phyloP scores from a whole-genome alignment of 2,329 filamentous ascomycete species.

The Coniochaeta sp. region DNA sequence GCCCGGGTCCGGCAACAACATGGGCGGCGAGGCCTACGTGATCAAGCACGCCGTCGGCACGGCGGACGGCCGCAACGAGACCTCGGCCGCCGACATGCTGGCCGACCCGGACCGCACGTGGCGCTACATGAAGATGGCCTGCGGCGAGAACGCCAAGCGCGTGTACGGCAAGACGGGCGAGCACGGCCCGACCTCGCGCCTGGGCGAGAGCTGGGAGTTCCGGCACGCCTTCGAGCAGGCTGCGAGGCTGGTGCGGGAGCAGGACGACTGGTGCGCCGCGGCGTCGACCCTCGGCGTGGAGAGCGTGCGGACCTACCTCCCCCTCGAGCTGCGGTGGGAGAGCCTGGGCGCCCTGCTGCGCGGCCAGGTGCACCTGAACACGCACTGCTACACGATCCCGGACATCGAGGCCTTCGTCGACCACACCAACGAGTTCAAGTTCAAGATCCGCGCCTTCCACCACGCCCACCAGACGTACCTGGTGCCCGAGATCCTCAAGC shows the following conservation, averaged over 20 bases:
- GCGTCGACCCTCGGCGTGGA: slow-evolving; percentile 43
- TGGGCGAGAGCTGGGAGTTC: slow-evolving; percentile 65
- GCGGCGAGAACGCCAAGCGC: slow-evolving; percentile 61
- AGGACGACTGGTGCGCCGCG: slow-evolving; percentile 61
- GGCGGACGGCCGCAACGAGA: slow-evolving; percentile 51
- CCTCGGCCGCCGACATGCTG: slow-evolving; percentile 56
- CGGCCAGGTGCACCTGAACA: slow-evolving; percentile 62
- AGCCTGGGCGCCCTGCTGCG: slow-evolving; percentile 54
- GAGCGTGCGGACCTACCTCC: slow-evolving; percentile 49
- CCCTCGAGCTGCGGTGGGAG: slow-evolving; percentile 57
- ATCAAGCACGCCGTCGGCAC: slow-evolving; percentile 61
- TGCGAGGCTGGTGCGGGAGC: slow-evolving; percentile 43
- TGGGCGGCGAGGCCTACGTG: slow-evolving; percentile 62
- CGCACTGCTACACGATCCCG: slow-evolving; percentile 63
- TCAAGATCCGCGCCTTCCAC: slow-evolving; percentile 59
- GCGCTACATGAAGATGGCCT: slow-evolving; percentile 73
- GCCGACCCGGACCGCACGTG: slow-evolving; percentile 58
- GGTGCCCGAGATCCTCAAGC: slow-evolving; percentile 57
- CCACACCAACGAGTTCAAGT: slow-evolving; percentile 66
- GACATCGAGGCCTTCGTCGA: slow-evolving; percentile 64
- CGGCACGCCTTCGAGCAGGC: slow-evolving; percentile 62
- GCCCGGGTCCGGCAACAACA: slow-evolving; percentile 65
- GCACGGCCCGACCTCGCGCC: slow-evolving; percentile 48
- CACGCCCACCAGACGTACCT: slow-evolving; percentile 62
- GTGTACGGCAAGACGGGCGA: slow-evolving; percentile 49